A percentile compares a stretch with the other conserved stretches of the same genome.
Evolutionary conservation across 2,329 filamentous ascomycete species (phyloP).

Genomic region (Neoascochyta sp.): DNA sequence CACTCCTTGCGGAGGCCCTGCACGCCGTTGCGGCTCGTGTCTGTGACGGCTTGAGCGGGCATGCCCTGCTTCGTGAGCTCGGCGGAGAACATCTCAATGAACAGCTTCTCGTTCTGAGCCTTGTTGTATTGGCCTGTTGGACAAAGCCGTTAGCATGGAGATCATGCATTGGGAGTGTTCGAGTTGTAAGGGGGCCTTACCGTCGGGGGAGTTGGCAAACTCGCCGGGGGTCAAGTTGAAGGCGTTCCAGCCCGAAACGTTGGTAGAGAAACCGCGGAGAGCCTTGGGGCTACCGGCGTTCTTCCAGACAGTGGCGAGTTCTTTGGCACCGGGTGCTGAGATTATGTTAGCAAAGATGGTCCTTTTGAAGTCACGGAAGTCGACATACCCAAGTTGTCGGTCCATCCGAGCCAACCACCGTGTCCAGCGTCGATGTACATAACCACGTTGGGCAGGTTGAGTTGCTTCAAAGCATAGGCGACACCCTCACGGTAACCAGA

Average conservation of each 20-base stretch:
- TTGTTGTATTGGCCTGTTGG: conserved; percentile 41
- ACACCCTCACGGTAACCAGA: conserved; percentile 56
- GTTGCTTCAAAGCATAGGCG: conserved; percentile 55
- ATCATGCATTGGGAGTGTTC: no score
- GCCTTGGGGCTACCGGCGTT: conserved; percentile 47
- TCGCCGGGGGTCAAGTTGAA: conserved; percentile 45
- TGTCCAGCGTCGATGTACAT: conserved; percentile 65
- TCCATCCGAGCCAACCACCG: conserved; percentile 64
- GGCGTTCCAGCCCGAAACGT: conserved; percentile 59
- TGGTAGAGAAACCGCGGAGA: conserved; percentile 54
- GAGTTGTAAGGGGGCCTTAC: no score
- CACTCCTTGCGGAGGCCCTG: conserved; percentile 48
- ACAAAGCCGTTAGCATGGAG: no score
- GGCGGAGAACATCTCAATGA: conserved; percentile 51
- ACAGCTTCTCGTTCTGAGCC: conserved; percentile 52
- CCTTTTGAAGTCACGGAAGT: neutral
- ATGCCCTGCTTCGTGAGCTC: conserved; percentile 48
- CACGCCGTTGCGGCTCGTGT: conserved; percentile 58
- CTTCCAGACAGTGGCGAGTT: conserved; percentile 50
- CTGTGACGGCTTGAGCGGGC: conserved; percentile 54
- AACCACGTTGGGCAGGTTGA: conserved; percentile 61
- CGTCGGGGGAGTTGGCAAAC: conserved; percentile 34
- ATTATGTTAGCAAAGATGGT: conserved; percentile 7
- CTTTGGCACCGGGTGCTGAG: conserved; percentile 47
- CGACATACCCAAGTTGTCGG: conserved; percentile 52